Evolutionary conservation across 805 yeast species (phyloP), one percentile per base, ranked within the genome.

Genomic region (Kuraishia ogatae): DNA sequence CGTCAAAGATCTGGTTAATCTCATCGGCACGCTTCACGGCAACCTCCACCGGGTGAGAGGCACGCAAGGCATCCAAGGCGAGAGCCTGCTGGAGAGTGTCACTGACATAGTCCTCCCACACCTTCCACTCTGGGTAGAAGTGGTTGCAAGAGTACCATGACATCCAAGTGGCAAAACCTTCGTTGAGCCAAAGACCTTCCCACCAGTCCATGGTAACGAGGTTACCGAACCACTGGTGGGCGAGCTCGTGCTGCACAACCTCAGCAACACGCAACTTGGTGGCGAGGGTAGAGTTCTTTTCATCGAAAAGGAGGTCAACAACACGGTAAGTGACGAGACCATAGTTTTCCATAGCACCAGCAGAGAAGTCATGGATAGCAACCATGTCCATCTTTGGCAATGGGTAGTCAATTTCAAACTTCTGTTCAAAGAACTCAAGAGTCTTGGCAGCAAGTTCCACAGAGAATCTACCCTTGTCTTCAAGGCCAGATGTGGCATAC

Each of bases 181-280:
- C 96, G 67, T 88, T 88, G 63, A 88, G 79, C 93, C 94, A 88
- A 64, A 88, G 78, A 60, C 89, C 93, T 70, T 87, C 89, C 96
- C 96, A 88, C 85, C 89, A 88, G 65, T 87, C 92, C 96, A 88
- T 88, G 54, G 96, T 88, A 57, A 88, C 96, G 71, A 88, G 77
- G 70, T 88, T 85, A 66, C 96, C 96, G 64, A 88, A 88, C 96
- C 96, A 88, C 74, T 88, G 96, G 70, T 88, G 96, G 52, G 96
- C 94, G 73, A 88, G 78, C 72, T 88, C 96, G 73, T 88, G 96
- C 73, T 85, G 89, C 50, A 88, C 91, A 52, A 88, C 94, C 66
- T 88, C 93, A 43, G 91, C 87, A 47, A 88, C 94, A 68, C 92
- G 78, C 67, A 83, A 84, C 67, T 83, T 81, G 60, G 86, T 79